Percentiles rank a stretch among this genome's conserved stretches.
Evolutionary conservation across 108 stramenopile genomes (phyloP).

Genomic region (Cyclostephanos tholiformis): DNA sequence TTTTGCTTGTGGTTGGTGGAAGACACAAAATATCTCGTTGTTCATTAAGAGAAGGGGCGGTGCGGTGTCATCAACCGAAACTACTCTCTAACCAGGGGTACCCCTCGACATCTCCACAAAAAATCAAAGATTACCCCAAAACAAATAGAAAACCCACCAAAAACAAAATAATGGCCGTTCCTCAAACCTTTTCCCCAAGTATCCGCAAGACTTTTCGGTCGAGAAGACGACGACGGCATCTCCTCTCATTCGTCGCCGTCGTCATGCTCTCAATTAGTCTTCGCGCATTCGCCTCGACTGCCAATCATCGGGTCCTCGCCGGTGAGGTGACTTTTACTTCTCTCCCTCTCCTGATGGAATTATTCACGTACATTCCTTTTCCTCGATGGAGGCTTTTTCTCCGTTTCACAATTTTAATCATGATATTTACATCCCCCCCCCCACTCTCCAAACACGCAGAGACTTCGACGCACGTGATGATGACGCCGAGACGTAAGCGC

Average conservation of each 20-base stretch:
- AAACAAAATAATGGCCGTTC: no score
- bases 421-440: background rate
- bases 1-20: no score
- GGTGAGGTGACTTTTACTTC: background rate
- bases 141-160: no score
- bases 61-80: no score
- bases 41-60: no score
- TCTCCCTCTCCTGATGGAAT: background rate
- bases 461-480: slow-evolving; percentile 1
- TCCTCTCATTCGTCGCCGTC: slow-evolving; percentile 2
- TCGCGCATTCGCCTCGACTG: slow-evolving; percentile 15
- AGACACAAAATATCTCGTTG: no score
- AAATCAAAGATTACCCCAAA: no score
- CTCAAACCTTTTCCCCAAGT: no score
- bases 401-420: background rate
- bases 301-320: slow-evolving; percentile 13
- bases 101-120: no score
- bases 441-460: background rate
- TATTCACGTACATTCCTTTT: background rate
- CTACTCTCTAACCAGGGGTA: no score
- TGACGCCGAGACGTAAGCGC: slow-evolving; percentile 39
- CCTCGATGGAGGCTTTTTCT: background rate
- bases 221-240: background rate
- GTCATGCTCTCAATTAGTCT: slow-evolving; percentile 20
- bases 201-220: no score